Evolutionary conservation across 2,329 filamentous ascomycete species (phyloP), one percentile per base, ranked within the genome.

Genomic region (Annulohypoxylon truncatum): DNA sequence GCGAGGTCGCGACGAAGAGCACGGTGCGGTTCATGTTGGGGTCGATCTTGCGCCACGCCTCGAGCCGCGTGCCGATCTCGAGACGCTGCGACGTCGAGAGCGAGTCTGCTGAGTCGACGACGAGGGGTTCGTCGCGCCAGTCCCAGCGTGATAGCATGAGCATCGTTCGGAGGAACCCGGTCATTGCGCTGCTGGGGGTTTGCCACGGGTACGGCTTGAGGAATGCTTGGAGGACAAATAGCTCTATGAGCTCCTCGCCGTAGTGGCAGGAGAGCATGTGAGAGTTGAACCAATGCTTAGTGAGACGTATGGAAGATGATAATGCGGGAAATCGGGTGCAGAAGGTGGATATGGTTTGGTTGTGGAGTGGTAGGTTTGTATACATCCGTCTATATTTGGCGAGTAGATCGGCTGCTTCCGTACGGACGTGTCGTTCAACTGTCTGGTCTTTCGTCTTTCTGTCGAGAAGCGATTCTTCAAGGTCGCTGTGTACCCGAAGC

Each of bases 261-360:
- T 98, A 84, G 77, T 97, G 92, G 12, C 85, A 85, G 3, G 87
- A 83, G 7, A 99, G 87, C 71, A 96, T 90, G 77, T 99, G 96
- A 1, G 87, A 85, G 69, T 88, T 86, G 78, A 97, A 96, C 96
- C 96, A 99, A 74, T 89, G 87, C 81, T 98, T 98, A 46, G 92
- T 85, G 1, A 98, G 83, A 15, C 95, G 89, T 67, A 97, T 92
- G 0, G 94, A 91, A 1, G 90, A 88, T 0, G 94, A 96, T 5
- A 99, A 82, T 0, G 93, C 85, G 0, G 91, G 90, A 71, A 93
- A 90, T 2, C 93, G 88, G 0, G 92, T 97, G 79, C 90, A 93
- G 57, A 94, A 88, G 0, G 90, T 93, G 56, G 91, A 85, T 38
- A 98, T 85, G 4, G 90, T 91, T 78, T 97, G 94, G 3, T 90